Percentiles rank a stretch among this genome's conserved stretches.
These are phyloP conservation scores for Metschnikowia amazonensis DNA, from an alignment of 805 yeast genomes.

Conservation along the genomic window DNA sequence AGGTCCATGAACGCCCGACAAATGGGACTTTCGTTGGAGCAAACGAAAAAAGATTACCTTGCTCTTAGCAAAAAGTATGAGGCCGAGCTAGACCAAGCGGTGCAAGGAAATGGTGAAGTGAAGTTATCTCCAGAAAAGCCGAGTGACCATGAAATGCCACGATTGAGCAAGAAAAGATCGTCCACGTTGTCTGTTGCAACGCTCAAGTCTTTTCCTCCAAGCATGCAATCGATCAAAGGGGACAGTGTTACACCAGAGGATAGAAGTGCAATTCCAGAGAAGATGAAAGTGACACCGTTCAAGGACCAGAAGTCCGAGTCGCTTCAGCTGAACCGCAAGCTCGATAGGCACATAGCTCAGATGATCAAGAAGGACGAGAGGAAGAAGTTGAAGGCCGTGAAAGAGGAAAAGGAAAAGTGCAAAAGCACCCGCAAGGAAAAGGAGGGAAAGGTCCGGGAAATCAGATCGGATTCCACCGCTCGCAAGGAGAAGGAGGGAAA, in stretches of 20 bases:
- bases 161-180: background rate
- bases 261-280: background rate
- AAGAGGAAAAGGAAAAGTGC: slow-evolving; percentile 11
- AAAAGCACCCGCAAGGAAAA: slow-evolving; percentile 13
- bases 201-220: slow-evolving; percentile 6
- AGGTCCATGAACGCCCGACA: slow-evolving; percentile 53
- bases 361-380: slow-evolving; percentile 32
- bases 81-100: slow-evolving; percentile 17
- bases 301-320: slow-evolving; percentile 23
- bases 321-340: slow-evolving; percentile 22
- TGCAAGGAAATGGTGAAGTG: slow-evolving; percentile 14
- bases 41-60: slow-evolving; percentile 21
- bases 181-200: slow-evolving; percentile 11
- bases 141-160: slow-evolving; percentile 22
- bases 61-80: slow-evolving; percentile 13
- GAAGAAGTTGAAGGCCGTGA: slow-evolving; percentile 17
- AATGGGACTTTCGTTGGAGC: slow-evolving; percentile 37
- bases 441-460: slow-evolving; percentile 9
- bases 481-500: slow-evolving; percentile 15
- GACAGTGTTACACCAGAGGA: background rate
- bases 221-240: background rate
- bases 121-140: slow-evolving; percentile 16
- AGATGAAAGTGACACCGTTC: slow-evolving; percentile 27
- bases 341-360: slow-evolving; percentile 33
- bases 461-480: too few relatives aligned